These are phyloP conservation scores for Aspergillus brasiliensis DNA, from an alignment of 2,329 filamentous ascomycete species.

Conservation along the genomic window DNA sequence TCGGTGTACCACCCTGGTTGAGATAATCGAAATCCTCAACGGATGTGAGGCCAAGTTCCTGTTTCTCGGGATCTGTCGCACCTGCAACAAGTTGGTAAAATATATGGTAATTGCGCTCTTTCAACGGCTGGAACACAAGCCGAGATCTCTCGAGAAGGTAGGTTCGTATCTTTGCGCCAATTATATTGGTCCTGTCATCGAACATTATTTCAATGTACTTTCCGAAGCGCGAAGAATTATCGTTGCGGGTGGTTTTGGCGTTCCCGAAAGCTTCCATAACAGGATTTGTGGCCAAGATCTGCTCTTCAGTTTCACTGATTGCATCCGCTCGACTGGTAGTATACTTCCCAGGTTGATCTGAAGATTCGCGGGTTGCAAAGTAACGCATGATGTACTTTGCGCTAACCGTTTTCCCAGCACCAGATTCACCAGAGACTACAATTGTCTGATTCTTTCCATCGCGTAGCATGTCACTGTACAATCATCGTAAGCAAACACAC, in stretches of 20 bases:
- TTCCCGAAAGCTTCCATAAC: conserved; percentile 99
- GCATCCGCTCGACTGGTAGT: conserved; percentile 72
- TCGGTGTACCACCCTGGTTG: conserved; percentile 89
- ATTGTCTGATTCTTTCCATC: conserved; percentile 97
- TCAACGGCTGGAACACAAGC: conserved; percentile 94
- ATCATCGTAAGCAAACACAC: conserved; percentile 39
- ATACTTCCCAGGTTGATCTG: conserved; percentile 79
- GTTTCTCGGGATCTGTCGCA: conserved; percentile 78
- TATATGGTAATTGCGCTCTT: conserved; percentile 98
- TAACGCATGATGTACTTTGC: conserved; percentile 99
- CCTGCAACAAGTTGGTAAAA: conserved; percentile 97
- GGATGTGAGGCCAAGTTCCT: conserved; percentile 75
- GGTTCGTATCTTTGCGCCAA: conserved; percentile 94
- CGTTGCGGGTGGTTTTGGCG: conserved; percentile 98
- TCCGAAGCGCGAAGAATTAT: conserved; percentile 97
- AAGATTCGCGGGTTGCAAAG: conserved; percentile 94
- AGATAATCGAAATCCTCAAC: conserved; percentile 94
- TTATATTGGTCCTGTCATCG: conserved; percentile 90
- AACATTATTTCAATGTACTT: conserved; percentile 99
- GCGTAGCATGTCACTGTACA: conserved; percentile 84
- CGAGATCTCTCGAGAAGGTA: conserved; percentile 94
- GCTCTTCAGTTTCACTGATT: conserved; percentile 98
- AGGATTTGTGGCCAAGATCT: conserved; percentile 95
- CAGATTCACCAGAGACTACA: conserved; percentile 98
- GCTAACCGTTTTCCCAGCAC: conserved; percentile 98